These are phyloP conservation scores for Phaeosphaeriaceae sp. DNA, from an alignment of 2,329 filamentous ascomycete genomes.

Conservation along the genomic window DNA sequence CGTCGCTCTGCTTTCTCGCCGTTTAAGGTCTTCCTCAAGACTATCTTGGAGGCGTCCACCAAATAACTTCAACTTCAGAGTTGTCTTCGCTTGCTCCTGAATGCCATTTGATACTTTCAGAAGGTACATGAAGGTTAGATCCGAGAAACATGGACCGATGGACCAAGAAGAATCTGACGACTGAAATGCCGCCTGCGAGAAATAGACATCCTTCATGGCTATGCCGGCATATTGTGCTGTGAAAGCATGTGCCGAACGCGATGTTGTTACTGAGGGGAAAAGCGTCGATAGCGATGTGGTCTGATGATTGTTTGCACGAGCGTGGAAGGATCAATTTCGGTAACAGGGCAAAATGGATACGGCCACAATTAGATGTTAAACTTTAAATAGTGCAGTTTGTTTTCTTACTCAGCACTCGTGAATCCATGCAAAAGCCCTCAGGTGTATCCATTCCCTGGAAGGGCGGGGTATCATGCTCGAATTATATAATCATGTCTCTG, in stretches of 20 bases:
- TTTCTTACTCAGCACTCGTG: neutral
- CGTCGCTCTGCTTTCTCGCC: neutral
- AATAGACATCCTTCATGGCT: too few species aligned
- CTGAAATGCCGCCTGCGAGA: too few species aligned
- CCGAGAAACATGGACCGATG: too few species aligned
- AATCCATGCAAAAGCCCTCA: neutral
- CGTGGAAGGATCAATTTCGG: too few species aligned
- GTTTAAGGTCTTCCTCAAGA: neutral
- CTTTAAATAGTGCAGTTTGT: neutral
- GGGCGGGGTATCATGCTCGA: constrained; percentile 4
- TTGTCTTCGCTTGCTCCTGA: too few species aligned
- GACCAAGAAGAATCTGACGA: too few species aligned
- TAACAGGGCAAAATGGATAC: too few species aligned
- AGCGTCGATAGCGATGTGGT: neutral
- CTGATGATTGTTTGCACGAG: neutral
- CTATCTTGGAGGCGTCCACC: too few species aligned
- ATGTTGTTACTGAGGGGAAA: neutral
- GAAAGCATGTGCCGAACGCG: neutral
- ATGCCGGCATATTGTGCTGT: neutral
- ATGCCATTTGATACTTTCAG: too few species aligned
- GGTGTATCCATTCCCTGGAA: neutral
- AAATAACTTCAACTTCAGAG: too few species aligned
- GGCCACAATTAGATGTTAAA: too few species aligned
- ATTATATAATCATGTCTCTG: constrained; percentile 38
- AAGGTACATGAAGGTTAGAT: too few species aligned